These are phyloP conservation scores for Tephrocybe rancida DNA, from an alignment of 768 basidiomycete genomes.

Conservation along the genomic window DNA sequence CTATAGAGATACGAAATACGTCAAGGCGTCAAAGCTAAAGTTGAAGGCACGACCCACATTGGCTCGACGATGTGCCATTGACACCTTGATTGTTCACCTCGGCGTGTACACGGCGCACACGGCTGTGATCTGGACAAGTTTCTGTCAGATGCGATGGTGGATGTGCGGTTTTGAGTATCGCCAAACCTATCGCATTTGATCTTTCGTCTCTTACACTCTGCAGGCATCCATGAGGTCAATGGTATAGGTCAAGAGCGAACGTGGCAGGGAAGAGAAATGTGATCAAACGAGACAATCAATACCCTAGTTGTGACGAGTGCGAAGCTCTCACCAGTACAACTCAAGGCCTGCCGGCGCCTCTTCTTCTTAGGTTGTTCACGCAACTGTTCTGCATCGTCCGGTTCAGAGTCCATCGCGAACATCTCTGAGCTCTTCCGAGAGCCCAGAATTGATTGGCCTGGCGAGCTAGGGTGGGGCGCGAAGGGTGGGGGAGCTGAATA, in stretches of 20 bases:
- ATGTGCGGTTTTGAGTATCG: slow-evolving; percentile 19
- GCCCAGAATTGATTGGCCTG: slow-evolving; percentile 20
- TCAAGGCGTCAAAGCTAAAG: slow-evolving; percentile 14
- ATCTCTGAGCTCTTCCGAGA: slow-evolving; percentile 30
- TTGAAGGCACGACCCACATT: slow-evolving; percentile 53
- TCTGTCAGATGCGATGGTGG: slow-evolving; percentile 21
- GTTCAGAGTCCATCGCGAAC: slow-evolving; percentile 55
- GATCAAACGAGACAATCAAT: slow-evolving; percentile 1
- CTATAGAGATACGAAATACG: slow-evolving; percentile 33
- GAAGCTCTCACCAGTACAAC: slow-evolving; percentile 72
- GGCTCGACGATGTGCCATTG: slow-evolving; percentile 86
- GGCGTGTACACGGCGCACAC: slow-evolving; percentile 77
- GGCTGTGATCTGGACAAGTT: slow-evolving; percentile 61
- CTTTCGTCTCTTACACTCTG: slow-evolving; percentile 86
- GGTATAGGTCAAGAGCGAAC: slow-evolving; percentile 27
- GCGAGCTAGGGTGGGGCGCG: slow-evolving; percentile 26
- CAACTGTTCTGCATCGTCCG: slow-evolving; percentile 50
- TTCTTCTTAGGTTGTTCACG: slow-evolving; percentile 80
- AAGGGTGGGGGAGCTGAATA: slow-evolving; percentile 27
- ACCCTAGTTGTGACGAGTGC: slow-evolving; percentile 16
- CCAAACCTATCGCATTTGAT: slow-evolving; percentile 86
- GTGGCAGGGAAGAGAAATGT: too few relatives aligned
- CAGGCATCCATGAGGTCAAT: background rate
- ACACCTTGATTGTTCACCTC: slow-evolving; percentile 80
- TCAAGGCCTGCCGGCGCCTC: slow-evolving; percentile 77